These are phyloP conservation scores for Metschnikowia picachoensis DNA, from an alignment of 805 yeast species.

Conservation along the genomic window DNA sequence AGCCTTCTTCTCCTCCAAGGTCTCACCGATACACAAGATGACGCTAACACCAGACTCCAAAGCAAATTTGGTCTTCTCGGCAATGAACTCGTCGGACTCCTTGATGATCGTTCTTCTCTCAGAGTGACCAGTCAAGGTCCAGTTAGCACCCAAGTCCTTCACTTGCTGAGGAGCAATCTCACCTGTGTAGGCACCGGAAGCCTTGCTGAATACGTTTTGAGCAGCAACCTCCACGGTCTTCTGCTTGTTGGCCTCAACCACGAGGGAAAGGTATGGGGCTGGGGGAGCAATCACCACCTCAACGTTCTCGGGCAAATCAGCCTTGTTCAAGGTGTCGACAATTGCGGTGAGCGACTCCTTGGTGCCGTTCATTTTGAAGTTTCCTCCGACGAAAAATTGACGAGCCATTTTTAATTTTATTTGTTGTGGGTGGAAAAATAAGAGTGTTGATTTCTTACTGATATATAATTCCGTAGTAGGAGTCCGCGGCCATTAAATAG, in stretches of 20 bases:
- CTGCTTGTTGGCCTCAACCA: constrained; percentile 65
- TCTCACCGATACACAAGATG: constrained; percentile 96
- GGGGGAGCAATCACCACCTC: constrained; percentile 98
- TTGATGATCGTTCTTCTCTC: constrained; percentile 94
- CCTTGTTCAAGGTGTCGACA: constrained; percentile 76
- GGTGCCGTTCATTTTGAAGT: constrained; percentile 98
- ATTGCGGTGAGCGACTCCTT: constrained; percentile 78
- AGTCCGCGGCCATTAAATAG: constrained; percentile 7
- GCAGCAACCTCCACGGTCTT: constrained; percentile 78
- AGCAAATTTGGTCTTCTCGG: constrained; percentile 93
- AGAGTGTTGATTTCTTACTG: neutral
- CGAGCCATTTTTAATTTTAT: constrained; percentile 54
- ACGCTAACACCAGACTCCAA: constrained; percentile 85
- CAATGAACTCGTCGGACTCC: constrained; percentile 87
- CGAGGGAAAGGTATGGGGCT: constrained; percentile 81
- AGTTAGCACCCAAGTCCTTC: constrained; percentile 86
- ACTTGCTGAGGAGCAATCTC: constrained; percentile 86
- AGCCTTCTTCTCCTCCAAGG: constrained; percentile 89
- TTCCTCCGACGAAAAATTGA: constrained; percentile 96
- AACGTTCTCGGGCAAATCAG: constrained; percentile 69
- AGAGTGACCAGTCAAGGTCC: constrained; percentile 97
- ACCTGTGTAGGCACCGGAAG: constrained; percentile 97
- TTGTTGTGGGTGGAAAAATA: neutral
- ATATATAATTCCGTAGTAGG: constrained; percentile 6
- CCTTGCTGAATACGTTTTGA: constrained; percentile 85